A percentile compares a stretch with the other conserved stretches of the same genome.
Conservation (phyloP, 495 filamentous ascomycete genomes). For the Hyaloscypha hepaticicola region DNA sequence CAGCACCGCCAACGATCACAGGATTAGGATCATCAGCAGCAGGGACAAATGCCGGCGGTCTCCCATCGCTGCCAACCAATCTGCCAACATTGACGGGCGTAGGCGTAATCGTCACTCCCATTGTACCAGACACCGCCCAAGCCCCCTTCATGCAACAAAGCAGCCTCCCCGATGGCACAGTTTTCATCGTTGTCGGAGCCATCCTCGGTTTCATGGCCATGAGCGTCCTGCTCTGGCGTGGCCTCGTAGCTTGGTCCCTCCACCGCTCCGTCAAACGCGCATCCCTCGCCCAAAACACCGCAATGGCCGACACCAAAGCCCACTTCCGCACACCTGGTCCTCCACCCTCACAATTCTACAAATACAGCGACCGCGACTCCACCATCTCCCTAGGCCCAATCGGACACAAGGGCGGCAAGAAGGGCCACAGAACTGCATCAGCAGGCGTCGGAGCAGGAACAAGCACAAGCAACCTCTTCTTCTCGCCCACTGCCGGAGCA, state of each 20-base stretch:
- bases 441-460: constrained; percentile 45
- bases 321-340: constrained; percentile 48
- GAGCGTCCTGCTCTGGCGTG: constrained; percentile 82
- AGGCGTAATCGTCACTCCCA: constrained; percentile 42
- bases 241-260: constrained; percentile 84
- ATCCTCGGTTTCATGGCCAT: constrained; percentile 79
- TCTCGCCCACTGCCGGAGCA: constrained; percentile 83
- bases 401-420: constrained; percentile 37
- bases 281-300: constrained; percentile 60
- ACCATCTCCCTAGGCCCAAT: constrained; percentile 60
- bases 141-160: constrained; percentile 96
- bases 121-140: constrained; percentile 77
- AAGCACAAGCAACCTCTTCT: constrained; percentile 69
- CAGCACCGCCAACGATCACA: constrained; percentile 26
- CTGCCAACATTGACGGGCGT: constrained; percentile 37
- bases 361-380: constrained; percentile 55
- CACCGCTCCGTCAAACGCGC: constrained; percentile 86
- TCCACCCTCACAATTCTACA: constrained; percentile 56
- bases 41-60: constrained; percentile 18
- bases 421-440: constrained; percentile 38
- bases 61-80: constrained; percentile 22
- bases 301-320: constrained; percentile 60
- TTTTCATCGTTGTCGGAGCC: constrained; percentile 93
- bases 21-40: constrained; percentile 25
- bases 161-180: constrained; percentile 86